Base-by-base conservation (phyloP, 2,329 filamentous ascomycete genomes). In the Colletotrichum sp. region DNA sequence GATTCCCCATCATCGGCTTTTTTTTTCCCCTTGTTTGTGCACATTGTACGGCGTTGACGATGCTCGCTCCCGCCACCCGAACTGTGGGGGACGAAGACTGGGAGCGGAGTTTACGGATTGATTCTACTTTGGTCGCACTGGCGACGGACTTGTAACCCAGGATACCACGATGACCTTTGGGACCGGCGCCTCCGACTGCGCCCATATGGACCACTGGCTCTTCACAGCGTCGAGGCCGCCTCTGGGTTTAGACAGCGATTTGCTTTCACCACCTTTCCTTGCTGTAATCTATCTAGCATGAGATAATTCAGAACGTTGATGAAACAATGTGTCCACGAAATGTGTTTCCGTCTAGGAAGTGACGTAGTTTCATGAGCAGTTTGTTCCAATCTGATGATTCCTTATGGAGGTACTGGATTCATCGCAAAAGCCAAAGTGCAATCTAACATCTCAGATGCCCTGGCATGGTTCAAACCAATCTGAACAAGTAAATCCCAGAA, bases 1-100 rank as follows among this genome's bases (percentile, higher is more conserved):
- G 73, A 76, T 76, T 76, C 75, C 74, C 75, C 72, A 75, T 65
- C 66, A 74, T 75, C 75, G 75, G 58, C 75, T 64, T 70, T 76
- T 73, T 66, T 77, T 65, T 70, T 73, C 66, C 43, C 59, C 43
- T 77, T 71, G 56, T 71, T 77, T 69, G 65, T 62, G 59, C 38
- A 72, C 68, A 75, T 59, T 66, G 43, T 67, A 69, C 18, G 74
- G 74, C 74, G 74, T 76, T 76, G 65, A 67, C 30, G 56, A 70
- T 62, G 36, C 62, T 64, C 61, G 64, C 55, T 76, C 36, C 72
- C 58, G 58, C 52, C 59, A 71, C 66, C 65, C 30, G 24, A 36
- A 32, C 12, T 13, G 61, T 55, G 52, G 65, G 34, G 48, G 73
- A 74, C 48, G 61, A 64, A 73, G 71, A 74, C 64, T 61, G 71